Conservation (phyloP, 805 yeast species). For the Candida stauntonica region DNA sequence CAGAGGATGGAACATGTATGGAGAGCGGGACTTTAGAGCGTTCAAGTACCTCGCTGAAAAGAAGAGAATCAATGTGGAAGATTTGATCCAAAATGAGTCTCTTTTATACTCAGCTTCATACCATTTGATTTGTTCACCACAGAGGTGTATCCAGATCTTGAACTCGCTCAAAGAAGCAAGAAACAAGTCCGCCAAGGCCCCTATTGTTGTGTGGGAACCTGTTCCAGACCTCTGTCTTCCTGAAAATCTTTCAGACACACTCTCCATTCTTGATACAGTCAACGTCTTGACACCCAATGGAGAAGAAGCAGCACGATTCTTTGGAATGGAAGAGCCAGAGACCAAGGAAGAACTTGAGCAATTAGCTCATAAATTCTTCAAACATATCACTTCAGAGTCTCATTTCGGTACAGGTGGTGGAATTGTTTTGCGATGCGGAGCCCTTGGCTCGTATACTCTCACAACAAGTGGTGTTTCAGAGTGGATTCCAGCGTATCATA, state of each 20-base stretch:
- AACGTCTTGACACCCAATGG: conserved; percentile 79
- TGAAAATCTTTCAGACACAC: conserved; percentile 39
- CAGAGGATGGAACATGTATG: conserved; percentile 76
- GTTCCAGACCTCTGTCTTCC: conserved; percentile 69
- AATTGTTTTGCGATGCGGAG: conserved; percentile 72
- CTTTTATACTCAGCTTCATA: conserved; percentile 42
- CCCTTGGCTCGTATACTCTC: conserved; percentile 56
- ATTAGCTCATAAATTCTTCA: conserved; percentile 39
- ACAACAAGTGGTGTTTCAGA: conserved; percentile 25
- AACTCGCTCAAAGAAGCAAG: conserved; percentile 25
- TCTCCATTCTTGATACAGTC: conserved; percentile 38
- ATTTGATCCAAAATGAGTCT: conserved; percentile 38
- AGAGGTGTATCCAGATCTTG: conserved; percentile 49
- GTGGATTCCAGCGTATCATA: conserved; percentile 77
- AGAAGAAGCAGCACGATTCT: conserved; percentile 70
- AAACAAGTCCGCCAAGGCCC: conserved; percentile 2
- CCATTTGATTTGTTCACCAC: conserved; percentile 75
- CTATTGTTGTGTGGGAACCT: conserved; percentile 78
- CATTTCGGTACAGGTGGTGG: conserved; percentile 35
- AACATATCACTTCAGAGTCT: conserved; percentile 34
- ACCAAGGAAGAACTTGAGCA: conserved; percentile 36
- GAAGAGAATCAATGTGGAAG: conserved; percentile 52
- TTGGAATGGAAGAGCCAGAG: conserved; percentile 43
- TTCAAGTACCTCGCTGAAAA: conserved; percentile 64
- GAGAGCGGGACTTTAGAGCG: conserved; percentile 51